Conservation (phyloP, 495 filamentous ascomycete species). For the Astrothelium macrocarpum region DNA sequence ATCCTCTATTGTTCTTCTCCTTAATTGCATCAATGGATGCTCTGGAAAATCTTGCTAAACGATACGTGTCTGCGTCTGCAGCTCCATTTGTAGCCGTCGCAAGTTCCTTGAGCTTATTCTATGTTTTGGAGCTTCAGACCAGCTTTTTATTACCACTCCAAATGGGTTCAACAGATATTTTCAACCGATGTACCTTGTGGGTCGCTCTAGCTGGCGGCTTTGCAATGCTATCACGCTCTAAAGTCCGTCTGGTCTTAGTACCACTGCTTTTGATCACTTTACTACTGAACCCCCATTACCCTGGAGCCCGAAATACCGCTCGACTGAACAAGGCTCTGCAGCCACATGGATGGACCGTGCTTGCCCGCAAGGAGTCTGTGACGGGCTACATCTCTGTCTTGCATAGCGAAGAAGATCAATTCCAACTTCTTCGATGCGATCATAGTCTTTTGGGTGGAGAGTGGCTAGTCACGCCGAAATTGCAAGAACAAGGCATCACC, state of each 20-base stretch:
- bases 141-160: conserved; percentile 42
- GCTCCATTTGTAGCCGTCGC: conserved; percentile 45
- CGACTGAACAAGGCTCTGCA: conserved; percentile 55
- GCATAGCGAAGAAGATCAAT: conserved; percentile 58
- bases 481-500: conserved; percentile 21
- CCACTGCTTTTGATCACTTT: conserved; percentile 63
- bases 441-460: conserved; percentile 93
- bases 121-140: conserved; percentile 43
- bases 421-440: conserved; percentile 81
- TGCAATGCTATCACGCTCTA: conserved; percentile 56
- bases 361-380: conserved; percentile 71
- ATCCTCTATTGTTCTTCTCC: conserved; percentile 61
- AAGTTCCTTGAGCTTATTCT: conserved; percentile 52
- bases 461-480: conserved; percentile 54
- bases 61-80: conserved; percentile 16
- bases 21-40: conserved; percentile 53
- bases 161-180: conserved; percentile 51
- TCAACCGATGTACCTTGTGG: conserved; percentile 64
- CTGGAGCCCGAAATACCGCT: conserved; percentile 40
- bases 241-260: conserved; percentile 41
- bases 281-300: conserved; percentile 62
- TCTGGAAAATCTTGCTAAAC: conserved; percentile 41
- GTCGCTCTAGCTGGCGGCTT: conserved; percentile 53
- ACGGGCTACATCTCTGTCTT: conserved; percentile 91
- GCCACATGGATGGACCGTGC: conserved; percentile 46